Conservation (phyloP, 1,284 basidiomycete genomes). For the Hypsizygus ulmarius region DNA sequence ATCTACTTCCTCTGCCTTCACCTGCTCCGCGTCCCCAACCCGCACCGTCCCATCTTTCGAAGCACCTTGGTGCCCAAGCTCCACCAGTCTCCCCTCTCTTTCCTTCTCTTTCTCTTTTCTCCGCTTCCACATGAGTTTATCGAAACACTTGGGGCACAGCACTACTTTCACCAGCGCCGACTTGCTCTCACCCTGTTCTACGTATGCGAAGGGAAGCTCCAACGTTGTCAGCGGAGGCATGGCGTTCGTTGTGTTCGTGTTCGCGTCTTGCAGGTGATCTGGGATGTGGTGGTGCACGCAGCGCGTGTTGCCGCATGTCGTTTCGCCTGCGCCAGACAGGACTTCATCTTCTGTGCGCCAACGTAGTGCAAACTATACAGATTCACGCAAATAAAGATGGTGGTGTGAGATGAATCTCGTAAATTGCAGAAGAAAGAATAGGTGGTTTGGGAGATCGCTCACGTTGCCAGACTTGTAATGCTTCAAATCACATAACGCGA, state of each 20-base stretch:
- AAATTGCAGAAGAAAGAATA: no score
- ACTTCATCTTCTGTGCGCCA: constrained; percentile 93
- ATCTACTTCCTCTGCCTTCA: constrained; percentile 7
- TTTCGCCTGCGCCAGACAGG: constrained; percentile 77
- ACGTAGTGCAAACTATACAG: constrained; percentile 78
- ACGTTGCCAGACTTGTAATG: constrained; percentile 93
- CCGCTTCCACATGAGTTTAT: constrained; percentile 85
- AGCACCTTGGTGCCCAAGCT: constrained; percentile 2
- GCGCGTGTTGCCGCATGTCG: constrained; percentile 84
- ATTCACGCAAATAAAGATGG: no score
- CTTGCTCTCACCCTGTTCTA: constrained; percentile 73
- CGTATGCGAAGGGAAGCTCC: constrained; percentile 86
- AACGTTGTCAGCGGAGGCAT: constrained; percentile 57
- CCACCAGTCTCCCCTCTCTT: constrained; percentile 11
- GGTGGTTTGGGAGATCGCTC: no score
- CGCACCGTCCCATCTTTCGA: constrained; percentile 10
- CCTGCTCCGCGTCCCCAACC: constrained; percentile 1
- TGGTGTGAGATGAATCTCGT: no score
- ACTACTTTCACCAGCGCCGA: constrained; percentile 87
- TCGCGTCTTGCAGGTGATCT: constrained; percentile 18
- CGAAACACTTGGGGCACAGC: constrained; percentile 72
- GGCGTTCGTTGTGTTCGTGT: constrained; percentile 16
- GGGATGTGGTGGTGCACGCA: constrained; percentile 62
- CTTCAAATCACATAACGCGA: constrained; percentile 88
- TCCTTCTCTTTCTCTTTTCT: constrained; percentile 56